phyloP scores from a whole-genome alignment of 192 early-diverging fungal species.

The Phlyctochytrium bullatum region DNA sequence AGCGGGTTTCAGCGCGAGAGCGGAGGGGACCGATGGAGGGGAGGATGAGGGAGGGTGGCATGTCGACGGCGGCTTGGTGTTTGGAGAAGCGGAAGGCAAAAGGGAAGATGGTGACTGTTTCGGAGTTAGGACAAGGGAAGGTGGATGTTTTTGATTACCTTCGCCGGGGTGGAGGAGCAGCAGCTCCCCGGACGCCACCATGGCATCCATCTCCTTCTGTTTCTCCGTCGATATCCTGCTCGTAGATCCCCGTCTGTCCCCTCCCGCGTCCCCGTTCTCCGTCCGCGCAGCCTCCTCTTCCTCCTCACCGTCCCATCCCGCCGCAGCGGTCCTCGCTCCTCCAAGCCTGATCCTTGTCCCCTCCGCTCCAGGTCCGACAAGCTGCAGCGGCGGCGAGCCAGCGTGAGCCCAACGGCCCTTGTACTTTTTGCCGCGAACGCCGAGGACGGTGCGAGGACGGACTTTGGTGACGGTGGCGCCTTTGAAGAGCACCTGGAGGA shows the following conservation, averaged over 20 bases:
- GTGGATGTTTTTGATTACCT: too few relatives aligned
- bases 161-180: too few relatives aligned
- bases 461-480: conserved; percentile 18
- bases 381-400: conserved; percentile 3
- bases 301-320: too few relatives aligned
- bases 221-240: too few relatives aligned
- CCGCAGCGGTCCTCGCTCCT: too few relatives aligned
- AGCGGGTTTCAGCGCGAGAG: conserved; percentile 19
- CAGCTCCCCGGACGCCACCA: too few relatives aligned
- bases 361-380: conserved; percentile 6
- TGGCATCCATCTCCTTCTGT: too few relatives aligned
- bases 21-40: conserved; percentile 7
- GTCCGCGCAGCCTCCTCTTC: too few relatives aligned
- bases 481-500: conserved; percentile 11
- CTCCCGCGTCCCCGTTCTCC: too few relatives aligned
- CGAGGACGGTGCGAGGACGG: background rate
- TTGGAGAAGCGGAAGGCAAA: conserved; percentile 23
- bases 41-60: conserved; percentile 22
- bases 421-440: conserved; percentile 9
- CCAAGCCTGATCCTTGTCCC: too few relatives aligned
- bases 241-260: too few relatives aligned
- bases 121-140: too few relatives aligned
- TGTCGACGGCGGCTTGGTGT: conserved; percentile 16
- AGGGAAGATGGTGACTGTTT: conserved; percentile 11
- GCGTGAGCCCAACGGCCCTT: conserved; percentile 15